Base-by-base conservation (phyloP, 1,139 yeast species). In the Zygoascus sp. region DNA sequence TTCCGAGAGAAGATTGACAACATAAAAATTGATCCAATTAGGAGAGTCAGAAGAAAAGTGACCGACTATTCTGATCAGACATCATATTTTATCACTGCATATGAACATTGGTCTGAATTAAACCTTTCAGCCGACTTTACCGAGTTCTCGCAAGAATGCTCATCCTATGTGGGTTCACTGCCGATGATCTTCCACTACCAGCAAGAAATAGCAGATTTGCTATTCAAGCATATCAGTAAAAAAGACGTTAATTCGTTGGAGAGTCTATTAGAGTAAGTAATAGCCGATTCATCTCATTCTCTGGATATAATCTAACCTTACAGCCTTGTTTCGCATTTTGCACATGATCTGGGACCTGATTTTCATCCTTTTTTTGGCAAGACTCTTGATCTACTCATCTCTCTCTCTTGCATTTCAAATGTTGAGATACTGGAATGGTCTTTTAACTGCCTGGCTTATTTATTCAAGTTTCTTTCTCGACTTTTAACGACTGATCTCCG, bases 311-410 rank as follows among this genome's bases (percentile, higher is more conserved):
- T 9, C 43, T 44, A 44, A 39, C 39, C 6, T n/a, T 42, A 7
- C 15, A 62, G 67, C 60, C 69, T 89, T 42, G 64, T 88, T 37
- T 77, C 95, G 0, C 95, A 89, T 61, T 84, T 94, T 58, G 82
- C 90, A 40, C 97, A 88, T 58, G 98, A 92, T 69, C 70, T 92
- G 53, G 97, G 97, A 5, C 83, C 92, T 1, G 98, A 92, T 58
- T 92, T 89, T 60, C 75, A 88, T 71, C 77, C 78, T 2, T 88
- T 72, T 59, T 89, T 87, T 58, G 68, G 71, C 1, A 62, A 67
- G 23, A 68, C 88, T 0, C 67, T 92, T 43, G 56, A 63, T 1
- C 58, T 77, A 25, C 70, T 92, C 40, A 76, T 76, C 2, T 63
- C 70, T 0, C 64, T 86, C 15, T 77, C 86, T 2, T 55, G 75